A percentile compares a stretch with the other conserved stretches of the same genome.
Evolutionary conservation across 2,329 filamentous ascomycete genomes (phyloP).

Genomic region (Paraphaeosphaeria sporulosa): DNA sequence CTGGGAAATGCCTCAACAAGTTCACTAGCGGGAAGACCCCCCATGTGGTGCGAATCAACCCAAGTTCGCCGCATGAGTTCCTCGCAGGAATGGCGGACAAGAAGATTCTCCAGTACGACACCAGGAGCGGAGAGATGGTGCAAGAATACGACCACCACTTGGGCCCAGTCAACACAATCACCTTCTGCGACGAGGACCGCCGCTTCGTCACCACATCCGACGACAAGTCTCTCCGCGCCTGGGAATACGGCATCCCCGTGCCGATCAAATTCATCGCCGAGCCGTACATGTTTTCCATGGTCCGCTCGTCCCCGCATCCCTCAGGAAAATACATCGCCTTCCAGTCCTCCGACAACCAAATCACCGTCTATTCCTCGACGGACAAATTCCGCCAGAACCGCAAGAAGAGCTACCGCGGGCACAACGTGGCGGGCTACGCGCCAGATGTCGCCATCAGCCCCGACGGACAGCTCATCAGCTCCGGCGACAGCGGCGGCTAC

Average conservation of each 20-base stretch:
- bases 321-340: conserved; percentile 94
- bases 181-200: conserved; percentile 91
- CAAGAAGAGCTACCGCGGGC: conserved; percentile 94
- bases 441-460: conserved; percentile 89
- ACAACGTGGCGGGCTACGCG: conserved; percentile 93
- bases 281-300: conserved; percentile 97
- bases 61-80: conserved; percentile 85
- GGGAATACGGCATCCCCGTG: conserved; percentile 98
- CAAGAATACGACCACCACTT: conserved; percentile 99
- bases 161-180: conserved; percentile 97
- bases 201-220: conserved; percentile 98
- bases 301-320: conserved; percentile 82
- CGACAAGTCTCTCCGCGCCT: conserved; percentile 93
- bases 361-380: conserved; percentile 91
- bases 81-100: conserved; percentile 97
- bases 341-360: conserved; percentile 94
- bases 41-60: conserved; percentile 94
- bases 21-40: conserved; percentile 96
- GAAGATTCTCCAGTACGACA: conserved; percentile 98
- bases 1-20: conserved; percentile 82
- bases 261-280: conserved; percentile 99
- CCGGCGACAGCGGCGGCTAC: conserved; percentile 86
- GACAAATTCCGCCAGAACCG: conserved; percentile 97
- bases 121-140: conserved; percentile 79
- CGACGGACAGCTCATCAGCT: conserved; percentile 89